Percentiles rank a stretch among this genome's conserved stretches.
phyloP scores from a whole-genome alignment of 2,329 filamentous ascomycete species.

The Fusarium udum region DNA sequence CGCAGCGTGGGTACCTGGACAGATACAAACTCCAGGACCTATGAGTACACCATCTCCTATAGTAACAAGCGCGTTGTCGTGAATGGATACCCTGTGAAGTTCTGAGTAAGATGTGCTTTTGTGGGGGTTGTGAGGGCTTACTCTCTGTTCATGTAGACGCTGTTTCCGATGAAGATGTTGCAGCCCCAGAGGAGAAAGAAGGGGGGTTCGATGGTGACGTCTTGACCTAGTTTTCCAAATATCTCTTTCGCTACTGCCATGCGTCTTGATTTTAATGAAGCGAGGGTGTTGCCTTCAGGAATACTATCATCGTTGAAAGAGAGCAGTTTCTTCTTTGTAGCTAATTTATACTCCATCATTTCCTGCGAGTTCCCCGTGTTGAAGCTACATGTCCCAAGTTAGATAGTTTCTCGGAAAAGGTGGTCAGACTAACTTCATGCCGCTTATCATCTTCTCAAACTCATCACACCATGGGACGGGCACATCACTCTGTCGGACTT shows the following conservation, averaged over 20 bases:
- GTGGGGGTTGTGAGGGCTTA: neutral
- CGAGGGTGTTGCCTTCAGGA: neutral
- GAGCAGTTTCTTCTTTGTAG: neutral
- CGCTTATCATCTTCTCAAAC: slow-evolving; percentile 22
- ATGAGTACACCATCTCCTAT: slow-evolving; percentile 5
- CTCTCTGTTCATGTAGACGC: slow-evolving; percentile 20
- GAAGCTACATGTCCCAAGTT: neutral
- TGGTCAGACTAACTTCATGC: neutral
- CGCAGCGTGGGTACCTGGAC: neutral
- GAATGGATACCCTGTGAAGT: neutral
- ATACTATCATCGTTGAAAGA: slow-evolving; percentile 8
- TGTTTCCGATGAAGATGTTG: slow-evolving; percentile 2
- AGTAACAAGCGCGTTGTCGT: slow-evolving; percentile 14
- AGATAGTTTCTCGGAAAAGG: fast-evolving
- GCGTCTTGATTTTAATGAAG: neutral
- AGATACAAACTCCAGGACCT: slow-evolving; percentile 14
- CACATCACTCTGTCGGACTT: neutral
- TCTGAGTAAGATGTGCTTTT: neutral
- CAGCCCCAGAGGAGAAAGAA: slow-evolving; percentile 24
- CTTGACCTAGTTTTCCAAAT: neutral
- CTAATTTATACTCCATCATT: neutral
- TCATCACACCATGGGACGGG: slow-evolving; percentile 18
- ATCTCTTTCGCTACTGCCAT: slow-evolving; percentile 10
- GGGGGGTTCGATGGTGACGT: neutral
- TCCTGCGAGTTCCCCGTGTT: neutral